A percentile compares a stretch with the other conserved stretches of the same genome.
These are phyloP conservation scores for Camellia granthamiana DNA, from an alignment of 148 eudicot genomes.

Conservation along the genomic window DNA sequence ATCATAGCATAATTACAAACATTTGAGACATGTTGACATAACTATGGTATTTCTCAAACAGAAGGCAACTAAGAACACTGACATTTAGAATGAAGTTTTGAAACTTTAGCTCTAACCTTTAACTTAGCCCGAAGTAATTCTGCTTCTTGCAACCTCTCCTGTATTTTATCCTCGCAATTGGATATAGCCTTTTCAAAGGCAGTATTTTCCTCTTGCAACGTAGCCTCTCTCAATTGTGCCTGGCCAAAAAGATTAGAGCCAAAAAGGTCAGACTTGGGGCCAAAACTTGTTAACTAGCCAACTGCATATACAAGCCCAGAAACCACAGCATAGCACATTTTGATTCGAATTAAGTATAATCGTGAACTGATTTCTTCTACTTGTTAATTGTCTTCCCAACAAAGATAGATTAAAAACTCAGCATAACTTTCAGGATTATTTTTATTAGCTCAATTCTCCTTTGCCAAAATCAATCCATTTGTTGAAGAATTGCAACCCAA, in stretches of 20 bases:
- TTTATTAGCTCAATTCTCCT: background rate
- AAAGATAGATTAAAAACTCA: background rate
- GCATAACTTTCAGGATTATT: background rate
- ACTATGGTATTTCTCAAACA: background rate
- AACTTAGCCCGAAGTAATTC: conserved; percentile 52
- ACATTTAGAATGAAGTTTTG: conserved; percentile 1
- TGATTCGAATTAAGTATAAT: background rate
- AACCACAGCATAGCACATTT: background rate
- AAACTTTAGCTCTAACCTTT: conserved; percentile 43
- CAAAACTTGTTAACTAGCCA: background rate
- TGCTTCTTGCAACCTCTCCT: conserved; percentile 74
- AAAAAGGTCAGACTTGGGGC: conserved; percentile 14
- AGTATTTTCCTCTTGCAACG: conserved; percentile 74
- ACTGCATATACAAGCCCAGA: background rate
- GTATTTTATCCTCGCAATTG: conserved; percentile 66
- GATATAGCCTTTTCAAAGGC: conserved; percentile 74
- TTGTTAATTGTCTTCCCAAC: background rate
- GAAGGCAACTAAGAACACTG: background rate
- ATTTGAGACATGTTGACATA: background rate
- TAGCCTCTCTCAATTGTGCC: conserved; percentile 72
- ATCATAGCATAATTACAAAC: background rate
- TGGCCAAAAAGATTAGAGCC: conserved; percentile 20
- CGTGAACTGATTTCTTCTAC: background rate
- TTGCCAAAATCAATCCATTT: background rate
- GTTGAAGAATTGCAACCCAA: background rate